Evolutionary conservation across 148 eudicot species (phyloP).

Genomic region (Gaultheria prostrata): DNA sequence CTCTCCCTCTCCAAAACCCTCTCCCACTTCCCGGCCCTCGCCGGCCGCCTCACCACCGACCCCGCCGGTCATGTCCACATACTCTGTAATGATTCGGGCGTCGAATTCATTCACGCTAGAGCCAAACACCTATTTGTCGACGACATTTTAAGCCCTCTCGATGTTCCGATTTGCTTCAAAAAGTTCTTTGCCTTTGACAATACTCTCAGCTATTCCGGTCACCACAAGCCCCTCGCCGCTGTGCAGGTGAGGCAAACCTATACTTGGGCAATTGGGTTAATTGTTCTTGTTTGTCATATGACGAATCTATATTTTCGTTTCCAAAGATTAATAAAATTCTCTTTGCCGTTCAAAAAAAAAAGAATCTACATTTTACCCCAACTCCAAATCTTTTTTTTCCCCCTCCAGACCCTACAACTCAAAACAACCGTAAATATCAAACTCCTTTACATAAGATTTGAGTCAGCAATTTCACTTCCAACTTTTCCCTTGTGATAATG

Average conservation of each 20-base stretch:
- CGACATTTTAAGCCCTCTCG: slow-evolving; percentile 13
- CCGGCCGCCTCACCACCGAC: slow-evolving; percentile 48
- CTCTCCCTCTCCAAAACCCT: slow-evolving; percentile 42
- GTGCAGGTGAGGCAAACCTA: slow-evolving; percentile 23
- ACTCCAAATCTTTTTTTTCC: too few species aligned
- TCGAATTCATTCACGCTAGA: slow-evolving; percentile 35
- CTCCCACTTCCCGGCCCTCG: slow-evolving; percentile 44
- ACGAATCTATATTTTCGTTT: too few species aligned
- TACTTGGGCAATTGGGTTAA: too few species aligned
- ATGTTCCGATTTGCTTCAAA: slow-evolving; percentile 28
- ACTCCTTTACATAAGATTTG: too few species aligned
- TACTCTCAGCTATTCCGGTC: slow-evolving; percentile 54
- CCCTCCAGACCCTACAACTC: too few species aligned
- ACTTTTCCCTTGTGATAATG: too few species aligned
- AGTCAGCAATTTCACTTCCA: too few species aligned
- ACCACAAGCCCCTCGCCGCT: slow-evolving; percentile 36
- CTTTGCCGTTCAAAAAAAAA: too few species aligned
- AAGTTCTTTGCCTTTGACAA: slow-evolving; percentile 41
- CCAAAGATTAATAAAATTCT: too few species aligned
- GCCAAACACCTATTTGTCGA: slow-evolving; percentile 24
- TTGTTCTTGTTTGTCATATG: too few species aligned
- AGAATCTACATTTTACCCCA: too few species aligned
- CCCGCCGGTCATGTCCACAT: slow-evolving; percentile 35
- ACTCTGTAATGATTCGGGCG: slow-evolving; percentile 43
- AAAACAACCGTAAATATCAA: too few species aligned